Evolutionary conservation across 1,139 yeast species (phyloP).

Genomic region (Candida tetrigidarum): DNA sequence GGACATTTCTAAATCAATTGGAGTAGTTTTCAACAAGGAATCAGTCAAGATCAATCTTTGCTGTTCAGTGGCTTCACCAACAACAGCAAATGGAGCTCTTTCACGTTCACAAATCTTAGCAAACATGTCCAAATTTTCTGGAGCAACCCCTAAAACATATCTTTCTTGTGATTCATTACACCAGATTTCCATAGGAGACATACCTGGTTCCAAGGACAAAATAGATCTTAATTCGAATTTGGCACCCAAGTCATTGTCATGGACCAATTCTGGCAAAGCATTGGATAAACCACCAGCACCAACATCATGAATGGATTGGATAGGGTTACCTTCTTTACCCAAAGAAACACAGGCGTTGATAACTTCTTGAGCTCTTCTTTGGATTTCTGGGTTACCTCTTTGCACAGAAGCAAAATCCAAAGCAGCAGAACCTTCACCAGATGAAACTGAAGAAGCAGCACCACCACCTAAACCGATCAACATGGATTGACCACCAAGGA

Average conservation of each 20-base stretch:
- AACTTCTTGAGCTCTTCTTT: slow-evolving; percentile 98
- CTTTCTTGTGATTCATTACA: slow-evolving; percentile 99
- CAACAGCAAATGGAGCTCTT: slow-evolving; percentile 95
- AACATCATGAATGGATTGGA: slow-evolving; percentile 96
- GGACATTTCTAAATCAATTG: slow-evolving; percentile 96
- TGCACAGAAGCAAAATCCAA: slow-evolving; percentile 99
- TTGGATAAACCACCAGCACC: slow-evolving; percentile 99
- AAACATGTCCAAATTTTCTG: slow-evolving; percentile 73
- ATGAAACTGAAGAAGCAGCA: slow-evolving; percentile 94
- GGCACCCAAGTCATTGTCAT: slow-evolving; percentile 96
- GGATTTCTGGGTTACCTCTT: slow-evolving; percentile 99
- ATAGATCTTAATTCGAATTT: slow-evolving; percentile 89
- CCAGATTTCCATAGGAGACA: slow-evolving; percentile 99
- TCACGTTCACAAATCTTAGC: slow-evolving; percentile 88
- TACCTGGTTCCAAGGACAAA: slow-evolving; percentile 91
- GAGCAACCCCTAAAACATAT: slow-evolving; percentile 91
- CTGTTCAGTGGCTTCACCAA: slow-evolving; percentile 91
- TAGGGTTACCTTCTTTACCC: slow-evolving; percentile 75
- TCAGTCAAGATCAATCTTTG: slow-evolving; percentile 84
- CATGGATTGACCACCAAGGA: slow-evolving; percentile 99
- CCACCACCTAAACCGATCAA: slow-evolving; percentile 99
- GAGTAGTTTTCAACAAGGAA: slow-evolving; percentile 72
- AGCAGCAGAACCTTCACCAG: slow-evolving; percentile 96
- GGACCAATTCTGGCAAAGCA: slow-evolving; percentile 96
- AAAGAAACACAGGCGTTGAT: slow-evolving; percentile 91